phyloP scores from a whole-genome alignment of 345 rosid species.

The Brassica juncea region DNA sequence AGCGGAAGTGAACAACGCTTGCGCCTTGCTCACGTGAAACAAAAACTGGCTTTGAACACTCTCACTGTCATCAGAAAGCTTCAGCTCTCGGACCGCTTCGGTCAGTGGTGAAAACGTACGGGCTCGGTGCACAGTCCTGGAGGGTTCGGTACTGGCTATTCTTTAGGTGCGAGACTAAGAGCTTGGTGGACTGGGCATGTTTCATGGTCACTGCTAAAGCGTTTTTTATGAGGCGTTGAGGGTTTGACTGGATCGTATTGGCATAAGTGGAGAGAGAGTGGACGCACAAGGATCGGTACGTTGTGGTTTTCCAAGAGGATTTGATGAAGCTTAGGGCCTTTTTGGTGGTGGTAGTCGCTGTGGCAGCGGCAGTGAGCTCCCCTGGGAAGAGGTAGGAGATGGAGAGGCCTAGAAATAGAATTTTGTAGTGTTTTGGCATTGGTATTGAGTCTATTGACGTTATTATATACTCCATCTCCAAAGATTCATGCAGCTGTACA shows the following conservation, averaged over 20 bases:
- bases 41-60: constrained; percentile 44
- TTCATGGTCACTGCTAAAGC: constrained; percentile 64
- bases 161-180: constrained; percentile 51
- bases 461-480: no score
- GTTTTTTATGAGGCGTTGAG: constrained; percentile 51
- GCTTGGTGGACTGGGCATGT: constrained; percentile 49
- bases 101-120: constrained; percentile 10
- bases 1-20: constrained; percentile 80
- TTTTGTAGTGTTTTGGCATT: background rate
- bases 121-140: constrained; percentile 53
- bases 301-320: background rate
- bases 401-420: background rate
- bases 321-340: background rate
- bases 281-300: constrained; percentile 45
- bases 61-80: constrained; percentile 40
- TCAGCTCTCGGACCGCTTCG: constrained; percentile 50
- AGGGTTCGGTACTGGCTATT: constrained; percentile 54
- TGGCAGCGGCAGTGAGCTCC: background rate
- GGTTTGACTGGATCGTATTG: constrained; percentile 56
- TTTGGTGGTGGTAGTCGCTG: background rate
- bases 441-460: background rate
- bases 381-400: background rate
- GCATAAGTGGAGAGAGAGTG: constrained; percentile 57
- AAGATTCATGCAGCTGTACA: no score
- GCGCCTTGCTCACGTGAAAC: constrained; percentile 65